Percentiles rank a stretch among this genome's conserved stretches.
Conservation (phyloP, 805 yeast species). For the Metschnikowia cubensis region DNA sequence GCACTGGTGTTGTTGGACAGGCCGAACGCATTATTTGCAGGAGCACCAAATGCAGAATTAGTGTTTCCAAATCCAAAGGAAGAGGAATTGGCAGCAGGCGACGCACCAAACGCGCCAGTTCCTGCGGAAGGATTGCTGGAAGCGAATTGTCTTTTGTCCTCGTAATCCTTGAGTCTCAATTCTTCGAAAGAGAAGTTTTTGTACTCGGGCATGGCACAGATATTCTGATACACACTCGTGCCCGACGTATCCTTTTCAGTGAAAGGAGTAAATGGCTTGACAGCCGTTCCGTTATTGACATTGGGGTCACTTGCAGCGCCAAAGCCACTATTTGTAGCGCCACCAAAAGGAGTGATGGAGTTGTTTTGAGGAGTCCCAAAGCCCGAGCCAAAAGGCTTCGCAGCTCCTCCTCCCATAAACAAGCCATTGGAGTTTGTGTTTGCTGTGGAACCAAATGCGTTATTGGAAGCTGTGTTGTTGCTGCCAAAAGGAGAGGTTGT, state of each 20-base stretch:
- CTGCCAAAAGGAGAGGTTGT: constrained; percentile 19
- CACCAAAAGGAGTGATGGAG: constrained; percentile 19
- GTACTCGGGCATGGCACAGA: constrained; percentile 89
- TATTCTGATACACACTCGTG: constrained; percentile 60
- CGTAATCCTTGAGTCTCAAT: constrained; percentile 83
- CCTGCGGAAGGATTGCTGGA: constrained; percentile 27
- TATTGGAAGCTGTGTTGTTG: constrained; percentile 14
- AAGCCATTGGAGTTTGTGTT: constrained; percentile 9
- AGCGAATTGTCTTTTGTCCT: constrained; percentile 63
- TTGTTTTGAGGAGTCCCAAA: constrained; percentile 22
- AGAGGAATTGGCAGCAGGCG: constrained; percentile 10
- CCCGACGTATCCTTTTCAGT: constrained; percentile 69
- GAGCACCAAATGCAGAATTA: constrained; percentile 17
- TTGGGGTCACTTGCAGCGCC: constrained; percentile 23
- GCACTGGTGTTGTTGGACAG: constrained; percentile 19
- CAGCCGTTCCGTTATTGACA: constrained; percentile 62
- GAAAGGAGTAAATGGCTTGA: constrained; percentile 63
- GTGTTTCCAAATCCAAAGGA: constrained; percentile 8
- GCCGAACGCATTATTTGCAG: constrained; percentile 39
- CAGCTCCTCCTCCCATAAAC: constrained; percentile 13
- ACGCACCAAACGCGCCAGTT: constrained; percentile 21
- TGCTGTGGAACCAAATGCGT: constrained; percentile 16
- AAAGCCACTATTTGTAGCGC: constrained; percentile 19
- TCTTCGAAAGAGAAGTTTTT: constrained; percentile 80
- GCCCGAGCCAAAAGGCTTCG: constrained; percentile 17